Evolutionary conservation across 208 protist species (phyloP).

Genomic region (Acanthamoeba castellanii): DNA sequence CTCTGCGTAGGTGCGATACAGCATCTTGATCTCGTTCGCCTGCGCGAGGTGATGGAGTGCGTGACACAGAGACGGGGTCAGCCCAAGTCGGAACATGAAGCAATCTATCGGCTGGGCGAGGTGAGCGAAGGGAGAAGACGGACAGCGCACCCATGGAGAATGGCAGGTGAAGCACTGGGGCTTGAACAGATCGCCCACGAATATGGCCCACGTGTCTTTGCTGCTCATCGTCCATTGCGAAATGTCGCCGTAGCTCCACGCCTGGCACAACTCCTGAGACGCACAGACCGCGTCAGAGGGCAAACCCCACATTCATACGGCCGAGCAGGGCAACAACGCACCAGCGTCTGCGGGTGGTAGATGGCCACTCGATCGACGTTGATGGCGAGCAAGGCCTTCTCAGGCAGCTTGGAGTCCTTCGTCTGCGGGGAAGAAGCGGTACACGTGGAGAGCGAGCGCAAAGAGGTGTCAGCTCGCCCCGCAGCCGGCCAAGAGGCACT

Average conservation of each 20-base stretch:
- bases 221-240: slow-evolving; percentile 41
- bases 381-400: not conserved
- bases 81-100: not conserved
- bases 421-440: not conserved
- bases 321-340: not conserved
- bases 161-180: slow-evolving; percentile 43
- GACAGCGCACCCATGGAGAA: not conserved
- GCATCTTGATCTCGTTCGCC: not conserved
- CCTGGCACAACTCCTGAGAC: not conserved
- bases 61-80: too few species aligned
- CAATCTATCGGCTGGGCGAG: too few species aligned
- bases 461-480: too few species aligned
- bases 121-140: not conserved
- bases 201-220: slow-evolving; percentile 7
- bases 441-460: too few species aligned
- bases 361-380: not conserved
- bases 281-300: not conserved
- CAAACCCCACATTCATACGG: too few species aligned
- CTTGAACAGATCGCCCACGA: slow-evolving; percentile 70
- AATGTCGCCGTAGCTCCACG: not conserved
- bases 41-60: not conserved
- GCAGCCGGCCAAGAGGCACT: too few species aligned
- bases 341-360: not conserved
- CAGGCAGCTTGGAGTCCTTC: not conserved
- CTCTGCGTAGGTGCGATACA: not conserved